Evolutionary conservation across 2,329 filamentous ascomycete species (phyloP).

Genomic region (Zymoseptoria brevis): DNA sequence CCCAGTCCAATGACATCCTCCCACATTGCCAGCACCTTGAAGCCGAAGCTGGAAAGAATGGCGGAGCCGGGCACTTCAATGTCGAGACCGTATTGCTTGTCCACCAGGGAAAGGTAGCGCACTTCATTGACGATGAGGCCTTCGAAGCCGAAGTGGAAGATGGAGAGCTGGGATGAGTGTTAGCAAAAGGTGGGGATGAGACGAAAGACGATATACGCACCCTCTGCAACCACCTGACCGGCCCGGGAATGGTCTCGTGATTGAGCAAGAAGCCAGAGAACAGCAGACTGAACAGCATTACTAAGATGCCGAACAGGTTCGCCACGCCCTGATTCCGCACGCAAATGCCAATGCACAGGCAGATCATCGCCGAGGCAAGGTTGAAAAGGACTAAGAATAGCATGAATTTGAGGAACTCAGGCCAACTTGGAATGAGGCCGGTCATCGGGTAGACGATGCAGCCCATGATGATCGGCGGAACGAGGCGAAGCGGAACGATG

Average conservation of each 20-base stretch:
- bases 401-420: slow-evolving; percentile 85
- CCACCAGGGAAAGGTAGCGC: slow-evolving; percentile 75
- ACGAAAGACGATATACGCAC: slow-evolving; percentile 38
- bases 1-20: slow-evolving; percentile 72
- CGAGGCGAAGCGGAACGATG: slow-evolving; percentile 84
- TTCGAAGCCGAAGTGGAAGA: slow-evolving; percentile 98
- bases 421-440: slow-evolving; percentile 70
- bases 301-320: slow-evolving; percentile 84
- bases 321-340: slow-evolving; percentile 88
- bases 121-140: slow-evolving; percentile 96
- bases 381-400: slow-evolving; percentile 93
- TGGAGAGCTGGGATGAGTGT: slow-evolving; percentile 56
- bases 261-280: slow-evolving; percentile 93
- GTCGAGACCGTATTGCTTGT: slow-evolving; percentile 91
- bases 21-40: slow-evolving; percentile 82
- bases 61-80: slow-evolving; percentile 93
- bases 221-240: slow-evolving; percentile 81
- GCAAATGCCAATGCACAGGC: slow-evolving; percentile 90
- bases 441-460: slow-evolving; percentile 98
- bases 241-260: slow-evolving; percentile 79
- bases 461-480: slow-evolving; percentile 91
- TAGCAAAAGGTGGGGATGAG: slow-evolving; percentile 16
- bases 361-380: slow-evolving; percentile 84
- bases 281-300: slow-evolving; percentile 94
- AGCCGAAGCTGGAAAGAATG: slow-evolving; percentile 91